Base-by-base conservation (phyloP, 1,284 basidiomycete species). In the Cronartium quercuum region DNA sequence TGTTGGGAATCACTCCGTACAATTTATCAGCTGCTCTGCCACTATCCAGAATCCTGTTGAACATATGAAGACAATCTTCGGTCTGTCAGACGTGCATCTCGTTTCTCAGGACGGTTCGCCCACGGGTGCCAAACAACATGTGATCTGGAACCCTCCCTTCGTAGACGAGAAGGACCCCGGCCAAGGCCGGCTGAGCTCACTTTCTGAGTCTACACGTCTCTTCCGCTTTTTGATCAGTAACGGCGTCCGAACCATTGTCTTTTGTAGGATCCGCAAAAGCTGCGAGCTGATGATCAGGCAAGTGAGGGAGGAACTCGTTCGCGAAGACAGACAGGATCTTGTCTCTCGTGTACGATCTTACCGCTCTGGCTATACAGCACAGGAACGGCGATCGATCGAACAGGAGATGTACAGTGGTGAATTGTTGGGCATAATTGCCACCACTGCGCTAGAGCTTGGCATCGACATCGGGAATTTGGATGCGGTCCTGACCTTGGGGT, bases 391-490 rank as follows among this genome's bases (percentile, higher is more conserved):
- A 37, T 85, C 84, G 77, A 94, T 95, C 64, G 93, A 95, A 80
- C 84, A 87, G 65, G 90, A 94, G 78, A 92, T 93, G 35, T 94
- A 94, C 79, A 88, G 88, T 1, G 92, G 92, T 0, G 86, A 87
- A 76, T 83, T 94, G 12, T 85, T 94, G 0, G 83, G 93, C 6
- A 90, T 95, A 61, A 86, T 95, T n/a, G 91, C 92, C 0, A 95
- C 92, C 0, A 93, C 92, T 76, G 93, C 92, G 0, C 85, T 95
- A 13, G 93, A 95, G 81, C 86, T 95, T 0, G 92, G 93, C 42
- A 90, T 95, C 38, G 92, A 95, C 79, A 94, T 95, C 58, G 93
- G 92, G 15, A 87, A 86, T 24, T 83, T 95, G 40, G 93, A 95
- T 80, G 91, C 90, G 0, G 92, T 95, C 41, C 87, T 95, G 76